Evolutionary conservation across 2,329 filamentous ascomycete genomes (phyloP), one percentile per base, ranked within the genome.

Genomic region (Monilinia aucupariae): DNA sequence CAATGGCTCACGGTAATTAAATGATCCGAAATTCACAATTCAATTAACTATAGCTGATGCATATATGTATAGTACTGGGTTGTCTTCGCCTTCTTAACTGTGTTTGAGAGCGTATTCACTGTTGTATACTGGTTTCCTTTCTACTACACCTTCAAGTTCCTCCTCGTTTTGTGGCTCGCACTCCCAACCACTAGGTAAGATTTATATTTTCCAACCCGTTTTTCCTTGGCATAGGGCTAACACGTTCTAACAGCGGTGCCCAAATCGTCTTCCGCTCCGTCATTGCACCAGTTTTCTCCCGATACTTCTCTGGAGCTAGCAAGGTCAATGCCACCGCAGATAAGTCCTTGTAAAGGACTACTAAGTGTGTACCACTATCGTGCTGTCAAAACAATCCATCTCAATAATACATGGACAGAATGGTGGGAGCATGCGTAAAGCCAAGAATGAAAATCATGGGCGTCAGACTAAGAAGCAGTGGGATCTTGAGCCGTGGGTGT

Each of bases 101-200:
- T 94, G 56, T 75, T 91, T 71, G 91, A 96, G 83, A 92, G 89
- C 77, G 83, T 89, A 66, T 79, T 96, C 74, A 92, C 84, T 78
- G 89, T 91, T 68, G 89, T 93, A 68, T 94, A 94, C 84, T 96
- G 90, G 90, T 91, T 96, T 82, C 89, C 94, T 75, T 99, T 99
- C 82, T 99, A 99, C 89, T 99, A 91, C 80, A 93, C 92, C 76
- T 97, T 99, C 89, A 99, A 99, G 85, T 97, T 99, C 76, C 82
- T 96, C 75, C 89, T 97, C 77, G 84, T 97, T 73, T 87, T 99
- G 77, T 99, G 94, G 94, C 92, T 99, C 81, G 87, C 93, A 72
- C 91, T 99, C 74, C 94, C 94, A 77, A 85, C 90, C 78, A 97
- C 96, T 82, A 82, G 83, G 93, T 97, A 88, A 76, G 88, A 81